These are phyloP conservation scores for Vicia faba DNA, from an alignment of 306 rosid species.

Conservation along the genomic window DNA sequence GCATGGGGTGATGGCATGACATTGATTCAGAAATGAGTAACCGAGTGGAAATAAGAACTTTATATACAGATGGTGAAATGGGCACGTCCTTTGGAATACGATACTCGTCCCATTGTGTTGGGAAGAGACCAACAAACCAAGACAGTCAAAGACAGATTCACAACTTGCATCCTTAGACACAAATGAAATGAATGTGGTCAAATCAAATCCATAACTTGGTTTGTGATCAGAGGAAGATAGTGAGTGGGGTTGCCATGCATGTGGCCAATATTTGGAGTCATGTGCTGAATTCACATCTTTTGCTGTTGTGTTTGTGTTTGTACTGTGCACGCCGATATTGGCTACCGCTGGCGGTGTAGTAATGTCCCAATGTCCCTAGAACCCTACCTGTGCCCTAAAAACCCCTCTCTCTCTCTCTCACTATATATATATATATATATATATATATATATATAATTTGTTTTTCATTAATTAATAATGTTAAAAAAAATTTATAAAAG, in stretches of 20 bases:
- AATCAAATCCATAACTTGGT: not conserved
- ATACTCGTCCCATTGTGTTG: slow-evolving; percentile 42
- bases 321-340: slow-evolving; percentile 5
- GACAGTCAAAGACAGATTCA: slow-evolving; percentile 19
- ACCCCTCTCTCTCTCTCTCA: too few species aligned
- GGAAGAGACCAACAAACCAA: slow-evolving; percentile 40
- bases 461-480: too few species aligned
- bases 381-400: not conserved
- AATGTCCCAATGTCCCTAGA: not conserved
- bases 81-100: slow-evolving; percentile 40
- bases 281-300: not conserved
- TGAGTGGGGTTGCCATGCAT: not conserved
- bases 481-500: too few species aligned
- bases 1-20: not conserved
- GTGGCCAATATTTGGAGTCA: not conserved
- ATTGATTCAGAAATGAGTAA: not conserved
- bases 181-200: slow-evolving; percentile 4
- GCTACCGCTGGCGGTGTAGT: not conserved
- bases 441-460: too few species aligned
- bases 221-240: not conserved
- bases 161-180: not conserved
- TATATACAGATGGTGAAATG: not conserved
- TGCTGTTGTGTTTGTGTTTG: not conserved
- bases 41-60: not conserved
- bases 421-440: too few species aligned